Base-by-base conservation (phyloP, 2,329 filamentous ascomycete species). In the Diaporthe aspalathi region DNA sequence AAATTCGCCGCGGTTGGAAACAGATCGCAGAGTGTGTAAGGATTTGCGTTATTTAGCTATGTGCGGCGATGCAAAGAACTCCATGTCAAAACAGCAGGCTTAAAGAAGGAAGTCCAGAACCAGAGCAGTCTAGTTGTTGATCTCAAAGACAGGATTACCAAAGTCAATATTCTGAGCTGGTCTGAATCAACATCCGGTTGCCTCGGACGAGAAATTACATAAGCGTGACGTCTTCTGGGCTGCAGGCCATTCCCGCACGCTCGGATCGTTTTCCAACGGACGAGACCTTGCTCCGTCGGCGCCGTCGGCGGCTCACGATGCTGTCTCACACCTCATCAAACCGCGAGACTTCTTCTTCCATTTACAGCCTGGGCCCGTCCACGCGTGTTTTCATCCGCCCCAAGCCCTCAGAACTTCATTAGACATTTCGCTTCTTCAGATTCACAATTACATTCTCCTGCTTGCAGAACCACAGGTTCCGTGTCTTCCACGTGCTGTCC, bases 391-490 rank as follows among this genome's bases (percentile, higher is more conserved):
- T 24, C n/a, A 32, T 35, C 35, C n/a, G 17, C 20, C 32, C 27
- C 24, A 32, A 35, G 24, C 45, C 22, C 17, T 3, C 5, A 29
- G 17, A 29, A 29, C 16, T 20, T 22, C 12, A 20, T 38, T 45
- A 65, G n/a, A 20, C 1, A 8, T 8, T 24, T 7, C 60, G 60
- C 29, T 65, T 65, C 45, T 50, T 65, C 45, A 70, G 24, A 32
- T 57, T 24, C 1, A 70, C 38, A 17, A 38, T 14, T 29, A 62
- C 57, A 22, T 54, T 70, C 29, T 74, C 53, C 54, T 75, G 74
- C 73, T 71, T 74, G 65, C 71, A 74, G 32, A 75, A 75, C 73
- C 68, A 74, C 53, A 72, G 52, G 22, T 75, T 74, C 9, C 56
- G 50, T 40, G 73, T 75, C 62, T 69, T 72, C 71, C 74, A 72